These are phyloP conservation scores for Talaromyces rugulosus DNA, from an alignment of 2,329 filamentous ascomycete genomes.

Conservation along the genomic window DNA sequence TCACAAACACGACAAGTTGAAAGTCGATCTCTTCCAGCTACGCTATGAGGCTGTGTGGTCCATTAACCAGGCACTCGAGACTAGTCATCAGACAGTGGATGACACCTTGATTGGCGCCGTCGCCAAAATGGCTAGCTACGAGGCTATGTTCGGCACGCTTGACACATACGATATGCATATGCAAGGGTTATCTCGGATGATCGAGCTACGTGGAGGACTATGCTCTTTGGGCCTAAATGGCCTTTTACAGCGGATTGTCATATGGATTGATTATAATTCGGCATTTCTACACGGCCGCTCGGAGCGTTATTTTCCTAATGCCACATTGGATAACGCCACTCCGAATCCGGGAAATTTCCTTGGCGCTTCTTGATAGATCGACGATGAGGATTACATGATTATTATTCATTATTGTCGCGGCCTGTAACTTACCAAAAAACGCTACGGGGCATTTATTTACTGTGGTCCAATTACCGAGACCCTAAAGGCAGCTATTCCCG, in stretches of 20 bases:
- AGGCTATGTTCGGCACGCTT: slow-evolving; percentile 47
- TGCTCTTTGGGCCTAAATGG: slow-evolving; percentile 41
- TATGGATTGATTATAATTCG: slow-evolving; percentile 47
- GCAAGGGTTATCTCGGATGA: slow-evolving; percentile 41
- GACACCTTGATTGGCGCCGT: slow-evolving; percentile 47
- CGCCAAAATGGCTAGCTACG: slow-evolving; percentile 51
- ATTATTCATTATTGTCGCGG: too few species aligned
- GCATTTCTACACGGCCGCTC: slow-evolving; percentile 31
- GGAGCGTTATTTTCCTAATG: slow-evolving; percentile 28
- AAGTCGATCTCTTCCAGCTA: slow-evolving; percentile 36
- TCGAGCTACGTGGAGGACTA: slow-evolving; percentile 45
- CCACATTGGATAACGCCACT: slow-evolving; percentile 15
- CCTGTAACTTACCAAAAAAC: too few species aligned
- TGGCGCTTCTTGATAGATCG: not conserved
- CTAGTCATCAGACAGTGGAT: slow-evolving; percentile 19
- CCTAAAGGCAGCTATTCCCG: too few species aligned
- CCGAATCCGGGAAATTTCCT: slow-evolving; percentile 35
- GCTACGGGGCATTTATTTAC: too few species aligned
- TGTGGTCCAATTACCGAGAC: too few species aligned
- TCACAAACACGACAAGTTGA: slow-evolving; percentile 17
- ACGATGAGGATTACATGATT: too few species aligned
- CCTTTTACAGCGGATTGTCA: slow-evolving; percentile 43
- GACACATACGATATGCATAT: slow-evolving; percentile 46
- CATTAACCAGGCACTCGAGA: slow-evolving; percentile 38
- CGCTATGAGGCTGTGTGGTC: slow-evolving; percentile 43